Evolutionary conservation across 1,139 yeast species (phyloP), one percentile per base, ranked within the genome.

Genomic region (Eremothecium cymbalariae): DNA sequence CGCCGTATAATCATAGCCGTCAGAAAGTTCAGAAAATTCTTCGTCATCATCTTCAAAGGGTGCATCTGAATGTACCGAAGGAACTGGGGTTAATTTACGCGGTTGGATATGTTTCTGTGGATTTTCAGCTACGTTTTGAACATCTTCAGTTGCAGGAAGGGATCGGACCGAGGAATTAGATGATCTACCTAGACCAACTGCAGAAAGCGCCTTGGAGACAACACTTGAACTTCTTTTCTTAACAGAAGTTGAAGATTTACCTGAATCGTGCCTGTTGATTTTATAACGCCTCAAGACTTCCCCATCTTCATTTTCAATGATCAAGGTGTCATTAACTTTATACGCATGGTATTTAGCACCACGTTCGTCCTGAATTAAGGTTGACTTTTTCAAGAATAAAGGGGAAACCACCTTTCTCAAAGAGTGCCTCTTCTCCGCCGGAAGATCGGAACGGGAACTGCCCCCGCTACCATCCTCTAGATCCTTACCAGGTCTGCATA

Each of bases 261-360:
- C 33, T 31, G 31, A 36, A 6, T 40, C 44, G 43, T 75, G 83
- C 12, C 72, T 68, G 47, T 78, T 81, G 36, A 85, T 77, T 47
- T 65, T 72, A 60, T 86, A 90, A 39, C 95, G 69, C 51, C 95
- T 74, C 30, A 90, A 66, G 39, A 90, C 75, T 48, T 90, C 97
- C 45, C 98, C 98, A 23, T 86, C 95, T 31, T 74, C 85, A 52
- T 86, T 83, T 57, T 90, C 98, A 43, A 90, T 79, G 41, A 86
- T 69, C 38, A 90, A 73, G 43, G 77, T 67, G 51, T 85, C 75
- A 51, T 79, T 94, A 32, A 74, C 62, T 50, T 72, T 73, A 48
- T 68, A 79, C 1, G 83, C 85, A 48, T 57, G 64, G 29, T 69
- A 72, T 42, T 62, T 61, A n/a, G 44, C 39, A 18, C 42, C 40